Conservation (phyloP, 805 yeast genomes). For the Groenewaldozyma salmanticensis region DNA sequence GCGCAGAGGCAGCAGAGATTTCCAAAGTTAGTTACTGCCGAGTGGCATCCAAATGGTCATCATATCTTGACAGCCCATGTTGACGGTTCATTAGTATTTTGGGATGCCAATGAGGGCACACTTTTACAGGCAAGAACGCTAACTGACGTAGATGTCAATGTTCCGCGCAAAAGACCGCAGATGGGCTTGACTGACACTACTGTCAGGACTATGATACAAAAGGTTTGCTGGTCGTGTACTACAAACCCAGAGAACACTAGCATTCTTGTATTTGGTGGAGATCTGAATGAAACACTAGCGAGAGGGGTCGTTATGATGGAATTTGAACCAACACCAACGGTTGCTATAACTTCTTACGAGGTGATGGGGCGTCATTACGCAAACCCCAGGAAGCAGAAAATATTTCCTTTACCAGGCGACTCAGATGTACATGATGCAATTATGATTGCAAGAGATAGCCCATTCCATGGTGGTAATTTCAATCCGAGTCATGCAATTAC, state of each 20-base stretch:
- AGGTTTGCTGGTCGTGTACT: slow-evolving; percentile 69
- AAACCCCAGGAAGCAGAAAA: slow-evolving; percentile 43
- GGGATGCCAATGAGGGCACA: slow-evolving; percentile 81
- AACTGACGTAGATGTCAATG: slow-evolving; percentile 55
- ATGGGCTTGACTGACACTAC: slow-evolving; percentile 6
- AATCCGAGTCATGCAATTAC: slow-evolving; percentile 60
- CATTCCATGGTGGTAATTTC: slow-evolving; percentile 73
- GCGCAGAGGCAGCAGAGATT: slow-evolving; percentile 21
- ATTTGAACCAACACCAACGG: slow-evolving; percentile 67
- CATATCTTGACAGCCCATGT: slow-evolving; percentile 70
- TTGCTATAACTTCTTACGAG: slow-evolving; percentile 72
- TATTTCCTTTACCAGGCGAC: slow-evolving; percentile 44
- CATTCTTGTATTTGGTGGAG: slow-evolving; percentile 62
- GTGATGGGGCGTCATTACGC: slow-evolving; percentile 73
- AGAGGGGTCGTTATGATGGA: slow-evolving; percentile 49
- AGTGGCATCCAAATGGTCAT: slow-evolving; percentile 90
- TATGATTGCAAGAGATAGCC: slow-evolving; percentile 52
- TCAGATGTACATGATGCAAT: slow-evolving; percentile 37
- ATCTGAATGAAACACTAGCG: slow-evolving; percentile 33
- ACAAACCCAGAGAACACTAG: slow-evolving; percentile 74
- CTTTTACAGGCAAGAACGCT: slow-evolving; percentile 65
- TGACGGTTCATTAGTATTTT: slow-evolving; percentile 80
- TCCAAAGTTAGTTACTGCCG: slow-evolving; percentile 43
- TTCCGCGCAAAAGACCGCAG: slow-evolving; percentile 29
- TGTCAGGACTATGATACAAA: slow-evolving; percentile 32